These are phyloP conservation scores for Fraxinus albicans DNA, from an alignment of 305 asterid species.

Conservation along the genomic window DNA sequence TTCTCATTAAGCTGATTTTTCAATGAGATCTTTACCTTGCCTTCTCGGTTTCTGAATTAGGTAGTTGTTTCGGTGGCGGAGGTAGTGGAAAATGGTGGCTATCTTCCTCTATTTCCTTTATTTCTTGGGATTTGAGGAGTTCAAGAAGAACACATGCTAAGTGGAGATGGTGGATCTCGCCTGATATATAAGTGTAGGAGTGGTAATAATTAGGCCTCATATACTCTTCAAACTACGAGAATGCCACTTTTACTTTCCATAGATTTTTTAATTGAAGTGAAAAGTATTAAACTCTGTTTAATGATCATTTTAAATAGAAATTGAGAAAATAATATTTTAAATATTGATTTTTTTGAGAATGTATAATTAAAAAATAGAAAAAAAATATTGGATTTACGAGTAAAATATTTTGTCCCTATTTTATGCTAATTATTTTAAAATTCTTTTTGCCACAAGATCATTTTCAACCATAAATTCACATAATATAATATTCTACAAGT, in stretches of 20 bases:
- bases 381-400: too few species aligned
- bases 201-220: not conserved
- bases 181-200: not conserved
- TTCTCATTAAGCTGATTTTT: not conserved
- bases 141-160: not conserved
- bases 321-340: too few species aligned
- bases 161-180: not conserved
- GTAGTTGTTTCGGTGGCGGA: not conserved
- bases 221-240: not conserved
- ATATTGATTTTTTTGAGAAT: too few species aligned
- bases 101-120: not conserved
- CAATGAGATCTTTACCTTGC: slow-evolving; percentile 20
- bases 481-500: too few species aligned
- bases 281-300: too few species aligned
- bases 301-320: too few species aligned
- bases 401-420: too few species aligned
- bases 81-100: not conserved
- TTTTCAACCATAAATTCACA: too few species aligned
- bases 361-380: too few species aligned
- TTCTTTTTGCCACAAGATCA: too few species aligned
- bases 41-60: not conserved
- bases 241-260: not conserved
- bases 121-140: not conserved
- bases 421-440: too few species aligned
- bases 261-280: too few species aligned